These are phyloP conservation scores for Aspergillus ochraceoroseus DNA, from an alignment of 2,329 filamentous ascomycete genomes.

Conservation along the genomic window DNA sequence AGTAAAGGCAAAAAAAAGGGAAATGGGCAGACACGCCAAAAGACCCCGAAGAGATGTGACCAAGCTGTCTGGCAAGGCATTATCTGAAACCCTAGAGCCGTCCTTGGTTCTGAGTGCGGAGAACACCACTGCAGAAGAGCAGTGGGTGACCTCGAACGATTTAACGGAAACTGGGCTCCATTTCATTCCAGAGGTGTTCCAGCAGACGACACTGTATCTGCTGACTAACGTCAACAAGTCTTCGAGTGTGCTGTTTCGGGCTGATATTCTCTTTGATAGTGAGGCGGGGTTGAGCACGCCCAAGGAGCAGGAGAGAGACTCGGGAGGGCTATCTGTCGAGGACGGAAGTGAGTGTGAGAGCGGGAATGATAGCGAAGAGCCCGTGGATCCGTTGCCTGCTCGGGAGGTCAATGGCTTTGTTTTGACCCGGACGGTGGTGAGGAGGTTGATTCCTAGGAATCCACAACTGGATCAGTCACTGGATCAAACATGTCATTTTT, in stretches of 20 bases:
- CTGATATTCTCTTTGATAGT: slow-evolving; percentile 57
- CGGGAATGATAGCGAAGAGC: too few relatives aligned
- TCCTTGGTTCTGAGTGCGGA: slow-evolving; percentile 25
- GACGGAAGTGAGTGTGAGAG: background rate
- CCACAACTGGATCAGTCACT: slow-evolving; percentile 67
- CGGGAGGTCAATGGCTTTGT: slow-evolving; percentile 29
- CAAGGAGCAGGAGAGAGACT: slow-evolving; percentile 20
- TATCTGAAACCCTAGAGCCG: slow-evolving; percentile 27
- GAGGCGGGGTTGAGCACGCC: slow-evolving; percentile 34
- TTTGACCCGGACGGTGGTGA: slow-evolving; percentile 62
- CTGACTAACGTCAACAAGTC: slow-evolving; percentile 55
- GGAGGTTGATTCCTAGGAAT: slow-evolving; percentile 77
- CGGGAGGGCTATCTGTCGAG: background rate
- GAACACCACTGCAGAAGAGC: slow-evolving; percentile 16
- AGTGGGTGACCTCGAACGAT: slow-evolving; percentile 35
- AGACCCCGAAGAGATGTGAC: slow-evolving; percentile 23
- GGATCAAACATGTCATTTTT: slow-evolving; percentile 78
- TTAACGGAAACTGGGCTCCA: slow-evolving; percentile 25
- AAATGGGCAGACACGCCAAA: slow-evolving; percentile 20
- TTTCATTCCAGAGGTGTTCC: slow-evolving; percentile 31
- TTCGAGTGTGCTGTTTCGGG: slow-evolving; percentile 55
- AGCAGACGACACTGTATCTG: slow-evolving; percentile 49
- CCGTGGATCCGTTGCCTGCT: slow-evolving; percentile 21
- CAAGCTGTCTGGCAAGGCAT: slow-evolving; percentile 26
- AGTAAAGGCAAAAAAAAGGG: too few relatives aligned